Evolutionary conservation across 225 moss, liverwort and hornwort genomes (phyloP).

Genomic region (Pseudisothecium myosuroides): DNA sequence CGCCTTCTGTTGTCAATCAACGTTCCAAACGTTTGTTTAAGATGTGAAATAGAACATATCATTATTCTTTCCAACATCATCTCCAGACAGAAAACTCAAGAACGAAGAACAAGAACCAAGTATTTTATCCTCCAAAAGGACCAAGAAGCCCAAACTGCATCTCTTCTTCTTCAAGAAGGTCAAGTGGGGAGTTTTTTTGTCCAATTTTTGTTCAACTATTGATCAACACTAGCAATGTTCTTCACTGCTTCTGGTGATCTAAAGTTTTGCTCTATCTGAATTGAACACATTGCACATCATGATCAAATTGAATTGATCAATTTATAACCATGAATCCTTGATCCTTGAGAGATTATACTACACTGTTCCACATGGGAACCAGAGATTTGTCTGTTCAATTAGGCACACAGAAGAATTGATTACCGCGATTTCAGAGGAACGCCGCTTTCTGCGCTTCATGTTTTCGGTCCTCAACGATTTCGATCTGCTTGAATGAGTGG

Average conservation of each 20-base stretch:
- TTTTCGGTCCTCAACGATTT: neutral
- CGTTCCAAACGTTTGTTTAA: neutral
- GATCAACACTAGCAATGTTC: neutral
- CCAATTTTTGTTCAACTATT: neutral
- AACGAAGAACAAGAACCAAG: neutral
- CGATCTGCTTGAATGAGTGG: constrained; percentile 21
- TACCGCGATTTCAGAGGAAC: constrained; percentile 20
- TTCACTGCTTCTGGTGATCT: neutral
- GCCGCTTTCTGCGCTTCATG: constrained; percentile 7
- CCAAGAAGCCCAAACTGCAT: neutral
- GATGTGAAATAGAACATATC: neutral
- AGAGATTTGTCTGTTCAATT: neutral
- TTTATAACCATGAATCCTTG: neutral
- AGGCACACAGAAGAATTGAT: neutral
- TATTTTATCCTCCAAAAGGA: neutral
- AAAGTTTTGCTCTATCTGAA: neutral
- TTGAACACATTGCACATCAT: neutral
- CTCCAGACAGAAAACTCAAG: neutral
- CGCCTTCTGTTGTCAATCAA: constrained; percentile 40
- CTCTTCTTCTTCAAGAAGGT: neutral
- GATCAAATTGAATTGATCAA: neutral
- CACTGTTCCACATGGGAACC: neutral
- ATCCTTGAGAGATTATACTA: neutral
- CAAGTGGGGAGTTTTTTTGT: neutral
- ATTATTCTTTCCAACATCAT: neutral